Percentiles rank a stretch among this genome's conserved stretches.
These are phyloP conservation scores for Herpetomonas tarakana DNA, from an alignment of 208 protist genomes.

Conservation along the genomic window DNA sequence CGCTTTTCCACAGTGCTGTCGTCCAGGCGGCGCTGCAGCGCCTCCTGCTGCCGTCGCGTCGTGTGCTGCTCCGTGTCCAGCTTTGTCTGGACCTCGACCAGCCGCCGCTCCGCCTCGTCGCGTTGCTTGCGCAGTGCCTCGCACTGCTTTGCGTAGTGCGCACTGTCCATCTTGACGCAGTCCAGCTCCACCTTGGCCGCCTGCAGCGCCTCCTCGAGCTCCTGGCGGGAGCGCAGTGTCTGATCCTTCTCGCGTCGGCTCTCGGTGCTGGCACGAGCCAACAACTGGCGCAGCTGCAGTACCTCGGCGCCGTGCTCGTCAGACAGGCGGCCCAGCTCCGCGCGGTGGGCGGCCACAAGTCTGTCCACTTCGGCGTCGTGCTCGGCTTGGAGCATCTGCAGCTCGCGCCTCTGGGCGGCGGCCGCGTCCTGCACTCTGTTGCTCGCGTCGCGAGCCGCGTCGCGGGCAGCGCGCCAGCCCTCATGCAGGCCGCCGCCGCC, in stretches of 20 bases:
- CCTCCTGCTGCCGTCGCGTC: slow-evolving; percentile 28
- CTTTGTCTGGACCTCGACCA: slow-evolving; percentile 7
- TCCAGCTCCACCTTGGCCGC: slow-evolving; percentile 24
- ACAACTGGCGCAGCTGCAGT: slow-evolving; percentile 2
- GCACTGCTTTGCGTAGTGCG: slow-evolving; percentile 22
- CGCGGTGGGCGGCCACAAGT: neutral
- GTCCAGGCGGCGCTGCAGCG: slow-evolving; percentile 33
- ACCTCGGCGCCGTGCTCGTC: slow-evolving; percentile 9
- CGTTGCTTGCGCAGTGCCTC: slow-evolving; percentile 12
- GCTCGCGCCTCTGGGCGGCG: neutral
- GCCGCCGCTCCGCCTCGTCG: slow-evolving; percentile 16
- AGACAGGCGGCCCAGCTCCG: neutral
- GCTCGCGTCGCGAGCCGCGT: neutral
- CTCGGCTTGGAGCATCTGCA: slow-evolving; percentile 9
- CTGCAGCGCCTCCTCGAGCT: slow-evolving; percentile 17
- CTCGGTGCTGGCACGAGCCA: slow-evolving; percentile 5
- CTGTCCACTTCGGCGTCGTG: slow-evolving; percentile 8
- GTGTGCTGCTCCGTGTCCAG: slow-evolving; percentile 25
- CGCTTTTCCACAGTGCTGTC: slow-evolving; percentile 34
- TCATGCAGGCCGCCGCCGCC: neutral
- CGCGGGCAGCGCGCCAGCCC: neutral
- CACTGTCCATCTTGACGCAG: slow-evolving; percentile 14
- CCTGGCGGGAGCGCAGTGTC: slow-evolving; percentile 15
- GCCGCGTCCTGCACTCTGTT: neutral
- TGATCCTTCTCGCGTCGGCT: slow-evolving; percentile 11